These are phyloP conservation scores for Plenodomus lindquistii DNA, from an alignment of 2,329 filamentous ascomycete species.

Conservation along the genomic window DNA sequence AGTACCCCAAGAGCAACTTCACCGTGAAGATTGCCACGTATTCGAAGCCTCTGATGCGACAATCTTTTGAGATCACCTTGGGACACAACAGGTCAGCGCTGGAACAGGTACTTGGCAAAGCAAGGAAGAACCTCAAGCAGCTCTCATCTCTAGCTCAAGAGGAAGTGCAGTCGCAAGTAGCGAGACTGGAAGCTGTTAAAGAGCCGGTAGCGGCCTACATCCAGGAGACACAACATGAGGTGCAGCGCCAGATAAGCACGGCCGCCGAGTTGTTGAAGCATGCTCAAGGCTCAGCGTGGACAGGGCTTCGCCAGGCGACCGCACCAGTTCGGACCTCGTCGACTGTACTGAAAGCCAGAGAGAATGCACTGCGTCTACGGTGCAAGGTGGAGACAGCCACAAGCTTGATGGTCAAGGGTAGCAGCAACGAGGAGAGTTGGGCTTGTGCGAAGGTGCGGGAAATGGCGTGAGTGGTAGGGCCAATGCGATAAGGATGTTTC, in stretches of 20 bases:
- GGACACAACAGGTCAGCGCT: slow-evolving; percentile 38
- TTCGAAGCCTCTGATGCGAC: slow-evolving; percentile 42
- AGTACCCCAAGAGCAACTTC: slow-evolving; percentile 54
- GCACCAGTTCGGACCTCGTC: slow-evolving; percentile 32
- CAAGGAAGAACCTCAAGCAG: slow-evolving; percentile 18
- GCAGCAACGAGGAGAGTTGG: slow-evolving; percentile 22
- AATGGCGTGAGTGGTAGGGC: slow-evolving; percentile 1
- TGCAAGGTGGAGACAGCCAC: slow-evolving; percentile 29
- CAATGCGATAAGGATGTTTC: too few relatives aligned
- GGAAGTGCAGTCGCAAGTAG: slow-evolving; percentile 11
- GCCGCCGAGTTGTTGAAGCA: slow-evolving; percentile 14
- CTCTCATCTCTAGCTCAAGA: slow-evolving; percentile 22
- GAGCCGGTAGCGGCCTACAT: slow-evolving; percentile 2
- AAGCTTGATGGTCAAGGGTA: slow-evolving; percentile 16
- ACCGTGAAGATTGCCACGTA: slow-evolving; percentile 52
- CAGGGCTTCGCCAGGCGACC: slow-evolving; percentile 23
- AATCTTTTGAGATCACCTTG: slow-evolving; percentile 38
- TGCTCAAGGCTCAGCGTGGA: slow-evolving; percentile 27
- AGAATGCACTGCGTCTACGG: slow-evolving; percentile 35
- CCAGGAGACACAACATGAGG: slow-evolving; percentile 9
- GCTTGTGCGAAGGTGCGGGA: slow-evolving; percentile 23
- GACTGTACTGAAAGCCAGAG: slow-evolving; percentile 31
- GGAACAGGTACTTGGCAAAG: slow-evolving; percentile 21
- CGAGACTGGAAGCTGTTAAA: slow-evolving; percentile 8
- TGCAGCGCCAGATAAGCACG: slow-evolving; percentile 10